Evolutionary conservation across 2,329 filamentous ascomycete genomes (phyloP).

Genomic region (Fusarium solani-melongenae): DNA sequence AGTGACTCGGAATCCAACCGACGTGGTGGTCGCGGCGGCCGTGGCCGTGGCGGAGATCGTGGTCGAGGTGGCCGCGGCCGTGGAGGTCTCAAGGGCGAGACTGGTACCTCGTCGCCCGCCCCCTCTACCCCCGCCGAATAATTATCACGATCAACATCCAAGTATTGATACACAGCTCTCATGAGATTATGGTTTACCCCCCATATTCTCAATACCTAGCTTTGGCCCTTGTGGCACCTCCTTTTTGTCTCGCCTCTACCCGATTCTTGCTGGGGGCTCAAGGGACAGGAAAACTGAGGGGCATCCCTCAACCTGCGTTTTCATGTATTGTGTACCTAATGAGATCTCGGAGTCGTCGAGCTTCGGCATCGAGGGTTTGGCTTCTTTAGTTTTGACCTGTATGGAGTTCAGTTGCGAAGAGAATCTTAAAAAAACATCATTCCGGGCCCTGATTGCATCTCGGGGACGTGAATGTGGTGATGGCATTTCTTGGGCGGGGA

Average conservation of each 20-base stretch:
- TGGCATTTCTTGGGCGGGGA: constrained; percentile 27
- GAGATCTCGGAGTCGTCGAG: constrained; percentile 46
- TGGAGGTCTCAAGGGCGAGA: constrained; percentile 70
- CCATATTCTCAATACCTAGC: constrained; percentile 25
- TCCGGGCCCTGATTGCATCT: constrained; percentile 39
- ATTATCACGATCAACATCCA: constrained; percentile 27
- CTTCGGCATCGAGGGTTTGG: constrained; percentile 44
- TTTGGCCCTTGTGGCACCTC: constrained; percentile 32
- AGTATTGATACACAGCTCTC: constrained; percentile 24
- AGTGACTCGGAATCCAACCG: constrained; percentile 72
- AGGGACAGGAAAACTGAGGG: constrained; percentile 39
- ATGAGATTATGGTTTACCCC: constrained; percentile 23
- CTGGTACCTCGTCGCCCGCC: constrained; percentile 65
- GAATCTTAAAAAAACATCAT: constrained; percentile 45
- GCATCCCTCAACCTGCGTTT: constrained; percentile 39
- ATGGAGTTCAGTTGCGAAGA: constrained; percentile 48
- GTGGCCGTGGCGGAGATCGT: constrained; percentile 69
- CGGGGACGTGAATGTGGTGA: constrained; percentile 30
- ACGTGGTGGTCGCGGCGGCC: constrained; percentile 65
- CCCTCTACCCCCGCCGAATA: constrained; percentile 62
- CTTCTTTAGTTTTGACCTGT: constrained; percentile 48
- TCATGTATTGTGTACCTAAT: constrained; percentile 53
- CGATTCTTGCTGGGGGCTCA: constrained; percentile 34
- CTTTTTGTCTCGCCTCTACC: constrained; percentile 36
- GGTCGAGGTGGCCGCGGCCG: constrained; percentile 67